Percentiles rank a stretch among this genome's conserved stretches.
These are phyloP conservation scores for Obelidium mucronatum DNA, from an alignment of 192 early-diverging fungal species.

Conservation along the genomic window DNA sequence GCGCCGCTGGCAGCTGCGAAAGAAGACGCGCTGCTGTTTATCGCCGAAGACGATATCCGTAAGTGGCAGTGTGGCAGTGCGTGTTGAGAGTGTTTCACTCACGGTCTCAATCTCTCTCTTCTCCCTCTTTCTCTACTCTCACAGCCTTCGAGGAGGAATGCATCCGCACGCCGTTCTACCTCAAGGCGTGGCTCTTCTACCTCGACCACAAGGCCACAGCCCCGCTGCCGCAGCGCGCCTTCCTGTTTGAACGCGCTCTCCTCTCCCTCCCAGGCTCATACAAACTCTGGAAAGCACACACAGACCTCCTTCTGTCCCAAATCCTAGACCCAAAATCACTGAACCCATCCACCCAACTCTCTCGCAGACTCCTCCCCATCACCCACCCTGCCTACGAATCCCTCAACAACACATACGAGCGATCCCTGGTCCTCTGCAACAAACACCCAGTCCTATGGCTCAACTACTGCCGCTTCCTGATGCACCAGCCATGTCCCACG, in stretches of 20 bases:
- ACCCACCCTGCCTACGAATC: slow-evolving; percentile 61
- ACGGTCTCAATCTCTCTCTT: background rate
- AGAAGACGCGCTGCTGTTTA: slow-evolving; percentile 39
- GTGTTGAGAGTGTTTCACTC: background rate
- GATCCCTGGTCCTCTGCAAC: slow-evolving; percentile 88
- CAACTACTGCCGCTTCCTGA: slow-evolving; percentile 74
- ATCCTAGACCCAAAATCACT: slow-evolving; percentile 57
- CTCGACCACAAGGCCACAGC: slow-evolving; percentile 80
- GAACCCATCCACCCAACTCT: slow-evolving; percentile 54
- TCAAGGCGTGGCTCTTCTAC: slow-evolving; percentile 89
- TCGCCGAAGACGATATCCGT: slow-evolving; percentile 49
- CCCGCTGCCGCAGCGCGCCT: slow-evolving; percentile 48
- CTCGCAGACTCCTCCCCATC: slow-evolving; percentile 30
- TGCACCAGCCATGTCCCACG: slow-evolving; percentile 64
- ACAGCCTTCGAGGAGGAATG: slow-evolving; percentile 61
- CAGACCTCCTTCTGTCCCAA: slow-evolving; percentile 66
- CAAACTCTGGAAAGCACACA: slow-evolving; percentile 93
- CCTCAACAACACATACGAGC: slow-evolving; percentile 83
- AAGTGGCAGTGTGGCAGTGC: slow-evolving; percentile 17
- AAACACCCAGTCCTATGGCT: slow-evolving; percentile 97
- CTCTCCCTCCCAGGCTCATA: slow-evolving; percentile 90
- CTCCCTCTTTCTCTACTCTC: background rate
- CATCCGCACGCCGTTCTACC: slow-evolving; percentile 57
- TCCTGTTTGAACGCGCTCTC: slow-evolving; percentile 90
- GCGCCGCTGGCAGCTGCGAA: background rate